Evolutionary conservation across 495 filamentous ascomycete species (phyloP), one percentile per base, ranked within the genome.

Genomic region (Hypoxylon rickii): DNA sequence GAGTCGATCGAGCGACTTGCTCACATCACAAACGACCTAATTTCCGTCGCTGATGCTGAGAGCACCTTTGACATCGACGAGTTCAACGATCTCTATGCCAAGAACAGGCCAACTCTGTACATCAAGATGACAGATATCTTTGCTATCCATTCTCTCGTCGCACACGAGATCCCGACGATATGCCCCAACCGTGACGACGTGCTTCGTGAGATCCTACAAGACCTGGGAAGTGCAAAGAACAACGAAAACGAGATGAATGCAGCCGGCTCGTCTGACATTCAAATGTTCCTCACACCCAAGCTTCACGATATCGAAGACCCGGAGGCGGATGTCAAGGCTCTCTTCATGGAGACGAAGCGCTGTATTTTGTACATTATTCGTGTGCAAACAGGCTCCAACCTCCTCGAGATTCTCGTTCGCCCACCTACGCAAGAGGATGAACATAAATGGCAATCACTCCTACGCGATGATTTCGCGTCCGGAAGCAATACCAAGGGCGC

Each of bases 71-170:
- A 97, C 67, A 97, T 97, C 66, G 94, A 97, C 67, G 93, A 97
- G 58, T 97, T 93, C 80, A 96, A 97, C 61, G 94, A 99, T 65
- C 82, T 97, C 19, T 97, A 97, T 64, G 87, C 93, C 40, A 90
- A 93, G 64, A 92, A 89, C 44, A 96, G 96, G 66, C 94, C 94
- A 2, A 97, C 93, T 2, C 77, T 99, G 15, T 99, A 96, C 75
- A 96, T 99, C 72, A 99, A 99, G 72, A 91, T 97, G 86, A 83
- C 88, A 12, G 94, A 99, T 70, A 90, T 99, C 52, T 97, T 97
- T 70, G 88, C 95, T 16, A 92, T 99, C 49, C 94, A 99, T 64
- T 89, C 87, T 42, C 83, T 97, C 29, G 81, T 97, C 37, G 85
- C 89, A 21, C 80, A 85, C 16, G 89, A 97, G 59, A 80, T 95